Conservation (phyloP, 2,329 filamentous ascomycete genomes). For the Orbilia brochopaga region DNA sequence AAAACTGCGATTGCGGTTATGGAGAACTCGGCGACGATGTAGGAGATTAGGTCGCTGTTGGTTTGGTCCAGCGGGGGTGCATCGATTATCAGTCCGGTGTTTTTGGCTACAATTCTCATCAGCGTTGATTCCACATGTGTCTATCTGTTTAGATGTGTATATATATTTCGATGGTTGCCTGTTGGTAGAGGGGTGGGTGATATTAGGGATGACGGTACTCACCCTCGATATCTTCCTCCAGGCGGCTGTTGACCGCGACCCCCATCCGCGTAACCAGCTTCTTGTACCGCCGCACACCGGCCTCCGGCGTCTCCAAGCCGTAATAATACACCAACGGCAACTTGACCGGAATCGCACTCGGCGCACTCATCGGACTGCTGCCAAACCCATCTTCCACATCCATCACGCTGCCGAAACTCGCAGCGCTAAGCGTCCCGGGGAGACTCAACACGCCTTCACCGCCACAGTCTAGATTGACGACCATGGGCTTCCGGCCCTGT, state of each 20-base stretch:
- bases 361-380: conserved; percentile 85
- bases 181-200: not conserved
- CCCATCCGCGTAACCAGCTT: conserved; percentile 77
- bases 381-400: conserved; percentile 91
- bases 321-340: conserved; percentile 90
- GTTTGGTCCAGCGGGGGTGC: conserved; percentile 73
- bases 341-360: conserved; percentile 86
- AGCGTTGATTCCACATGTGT: not conserved
- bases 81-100: conserved; percentile 83
- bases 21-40: conserved; percentile 74
- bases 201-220: not conserved
- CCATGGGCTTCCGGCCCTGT: conserved; percentile 74
- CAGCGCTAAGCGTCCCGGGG: conserved; percentile 81
- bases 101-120: conserved; percentile 57
- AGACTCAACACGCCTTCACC: conserved; percentile 77
- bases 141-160: not conserved
- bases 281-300: conserved; percentile 74
- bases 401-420: conserved; percentile 84
- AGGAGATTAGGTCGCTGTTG: conserved; percentile 75
- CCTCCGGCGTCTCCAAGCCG: conserved; percentile 74
- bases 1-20: conserved; percentile 74
- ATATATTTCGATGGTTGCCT: not conserved
- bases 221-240: conserved; percentile 72
- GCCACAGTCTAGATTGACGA: conserved; percentile 79
- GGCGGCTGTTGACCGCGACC: conserved; percentile 74